phyloP scores from a whole-genome alignment of 768 basidiomycete species.

The Arthromyces matolae region DNA sequence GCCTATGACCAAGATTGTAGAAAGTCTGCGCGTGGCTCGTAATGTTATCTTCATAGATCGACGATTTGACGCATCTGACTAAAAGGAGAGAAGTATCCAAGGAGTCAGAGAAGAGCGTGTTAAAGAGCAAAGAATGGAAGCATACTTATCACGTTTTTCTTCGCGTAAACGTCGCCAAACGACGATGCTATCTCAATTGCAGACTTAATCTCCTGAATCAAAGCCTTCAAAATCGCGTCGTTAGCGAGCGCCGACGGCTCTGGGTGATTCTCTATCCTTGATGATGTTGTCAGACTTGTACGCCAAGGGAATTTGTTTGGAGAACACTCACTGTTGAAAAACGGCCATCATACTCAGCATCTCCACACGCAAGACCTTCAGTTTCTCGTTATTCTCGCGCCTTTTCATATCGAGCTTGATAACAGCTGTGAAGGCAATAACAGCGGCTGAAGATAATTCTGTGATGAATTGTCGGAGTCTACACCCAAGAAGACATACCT shows the following conservation, averaged over 20 bases:
- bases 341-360: constrained; percentile 1
- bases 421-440: not conserved
- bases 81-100: not conserved
- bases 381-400: not conserved
- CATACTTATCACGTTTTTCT: not conserved
- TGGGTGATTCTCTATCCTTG: not conserved
- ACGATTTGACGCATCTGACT: not conserved
- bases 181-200: not conserved
- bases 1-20: not conserved
- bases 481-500: not conserved
- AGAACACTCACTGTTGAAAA: not conserved
- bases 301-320: not conserved
- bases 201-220: not conserved
- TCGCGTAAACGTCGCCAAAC: not conserved
- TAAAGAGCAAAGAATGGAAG: no score
- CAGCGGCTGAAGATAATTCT: not conserved
- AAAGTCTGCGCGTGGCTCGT: not conserved
- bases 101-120: not conserved
- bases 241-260: not conserved
- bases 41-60: not conserved
- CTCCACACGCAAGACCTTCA: not conserved
- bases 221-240: not conserved
- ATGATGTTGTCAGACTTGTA: not conserved
- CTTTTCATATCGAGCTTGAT: not conserved
- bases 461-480: not conserved